These are phyloP conservation scores for Daphne laureola DNA, from an alignment of 441 rosid species.

Conservation along the genomic window DNA sequence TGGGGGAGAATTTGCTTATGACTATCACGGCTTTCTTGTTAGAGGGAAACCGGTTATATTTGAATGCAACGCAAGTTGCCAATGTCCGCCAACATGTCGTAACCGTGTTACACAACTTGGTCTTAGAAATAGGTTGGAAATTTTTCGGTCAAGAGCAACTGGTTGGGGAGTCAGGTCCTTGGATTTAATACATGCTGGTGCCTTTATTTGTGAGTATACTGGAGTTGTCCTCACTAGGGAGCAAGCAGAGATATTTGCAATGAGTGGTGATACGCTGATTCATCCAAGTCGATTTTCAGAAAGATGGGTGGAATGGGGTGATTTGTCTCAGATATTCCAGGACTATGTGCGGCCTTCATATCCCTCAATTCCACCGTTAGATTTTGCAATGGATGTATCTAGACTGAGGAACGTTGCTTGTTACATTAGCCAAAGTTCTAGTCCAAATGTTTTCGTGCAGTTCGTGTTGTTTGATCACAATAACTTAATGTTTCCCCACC, in stretches of 20 bases:
- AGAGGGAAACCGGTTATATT: conserved; percentile 68
- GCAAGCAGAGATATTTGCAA: conserved; percentile 66
- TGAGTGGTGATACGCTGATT: conserved; percentile 70
- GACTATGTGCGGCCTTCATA: conserved; percentile 39
- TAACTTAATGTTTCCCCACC: conserved; percentile 67
- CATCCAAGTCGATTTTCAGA: conserved; percentile 67
- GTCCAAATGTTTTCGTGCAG: conserved; percentile 24
- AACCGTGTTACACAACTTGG: conserved; percentile 33
- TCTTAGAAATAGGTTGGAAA: conserved; percentile 57
- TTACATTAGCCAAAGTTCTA: conserved; percentile 68
- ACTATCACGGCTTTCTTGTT: conserved; percentile 51
- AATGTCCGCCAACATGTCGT: conserved; percentile 69
- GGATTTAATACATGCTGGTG: conserved; percentile 81
- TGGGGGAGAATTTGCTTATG: conserved; percentile 79
- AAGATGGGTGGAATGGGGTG: conserved; percentile 87
- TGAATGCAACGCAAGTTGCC: conserved; percentile 76
- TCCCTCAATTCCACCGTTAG: conserved; percentile 71
- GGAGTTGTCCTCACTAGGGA: conserved; percentile 86
- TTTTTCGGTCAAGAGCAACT: conserved; percentile 78
- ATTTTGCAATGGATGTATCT: conserved; percentile 83
- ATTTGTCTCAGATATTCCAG: conserved; percentile 48
- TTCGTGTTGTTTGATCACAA: conserved; percentile 68
- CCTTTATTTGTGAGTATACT: conserved; percentile 82
- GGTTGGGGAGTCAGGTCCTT: conserved; percentile 93
- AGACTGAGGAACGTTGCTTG: conserved; percentile 80